phyloP scores from a whole-genome alignment of 805 yeast species.

The Pichia pseudocactophila region DNA sequence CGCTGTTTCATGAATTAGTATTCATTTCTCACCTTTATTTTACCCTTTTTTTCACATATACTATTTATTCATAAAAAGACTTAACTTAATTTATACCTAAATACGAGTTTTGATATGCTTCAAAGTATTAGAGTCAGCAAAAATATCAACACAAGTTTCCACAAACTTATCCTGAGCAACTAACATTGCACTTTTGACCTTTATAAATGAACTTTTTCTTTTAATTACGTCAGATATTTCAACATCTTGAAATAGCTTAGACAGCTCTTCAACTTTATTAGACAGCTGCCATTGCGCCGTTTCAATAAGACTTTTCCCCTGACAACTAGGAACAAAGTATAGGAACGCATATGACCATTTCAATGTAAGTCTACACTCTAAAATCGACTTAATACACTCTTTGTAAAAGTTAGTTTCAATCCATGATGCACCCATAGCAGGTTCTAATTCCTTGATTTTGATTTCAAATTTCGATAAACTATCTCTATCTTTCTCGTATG shows the following conservation, averaged over 20 bases:
- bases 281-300: slow-evolving; percentile 19
- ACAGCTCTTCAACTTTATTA: slow-evolving; percentile 24
- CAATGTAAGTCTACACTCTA: slow-evolving; percentile 63
- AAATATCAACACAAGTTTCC: slow-evolving; percentile 21
- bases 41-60: too few relatives aligned
- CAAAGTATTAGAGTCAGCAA: slow-evolving; percentile 3
- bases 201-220: slow-evolving; percentile 20
- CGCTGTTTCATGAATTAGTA: slow-evolving; percentile 1
- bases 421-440: slow-evolving; percentile 62
- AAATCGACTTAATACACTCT: slow-evolving; percentile 57
- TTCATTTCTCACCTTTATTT: too few relatives aligned
- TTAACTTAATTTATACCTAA: too few relatives aligned
- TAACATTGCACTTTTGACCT: slow-evolving; percentile 16
- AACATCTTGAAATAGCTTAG: slow-evolving; percentile 29
- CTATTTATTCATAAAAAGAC: too few relatives aligned
- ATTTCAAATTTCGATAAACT: slow-evolving; percentile 55
- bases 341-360: slow-evolving; percentile 90
- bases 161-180: slow-evolving; percentile 15
- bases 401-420: slow-evolving; percentile 78
- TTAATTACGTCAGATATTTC: slow-evolving; percentile 21
- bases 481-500: slow-evolving; percentile 62
- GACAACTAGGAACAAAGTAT: slow-evolving; percentile 44
- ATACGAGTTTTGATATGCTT: not conserved
- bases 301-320: slow-evolving; percentile 57
- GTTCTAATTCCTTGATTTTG: slow-evolving; percentile 58